Base-by-base conservation (phyloP, 169 alveolate species). In the Nephromyces sp. region DNA sequence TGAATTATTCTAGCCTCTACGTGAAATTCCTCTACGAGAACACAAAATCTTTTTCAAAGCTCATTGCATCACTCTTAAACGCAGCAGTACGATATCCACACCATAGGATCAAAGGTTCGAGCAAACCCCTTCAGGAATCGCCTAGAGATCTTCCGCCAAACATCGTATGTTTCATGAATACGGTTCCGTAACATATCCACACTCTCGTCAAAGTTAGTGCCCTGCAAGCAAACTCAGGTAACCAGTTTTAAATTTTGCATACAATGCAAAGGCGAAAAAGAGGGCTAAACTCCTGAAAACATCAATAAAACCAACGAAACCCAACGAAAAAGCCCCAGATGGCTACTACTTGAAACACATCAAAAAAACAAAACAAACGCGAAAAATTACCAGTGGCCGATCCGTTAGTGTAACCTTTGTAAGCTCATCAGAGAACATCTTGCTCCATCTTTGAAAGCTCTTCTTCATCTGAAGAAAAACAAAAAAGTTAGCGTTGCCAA, bases 321-420 rank as follows among this genome's bases (percentile, higher is more conserved):
- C n/a, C n/a, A n/a, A n/a, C n/a, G n/a, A n/a, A n/a, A n/a, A n/a
- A n/a, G n/a, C n/a, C n/a, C n/a, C n/a, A n/a, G n/a, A n/a, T n/a
- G n/a, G n/a, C n/a, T n/a, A n/a, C n/a, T n/a, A n/a, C n/a, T n/a
- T n/a, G n/a, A n/a, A n/a, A n/a, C n/a, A n/a, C n/a, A n/a, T n/a
- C n/a, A n/a, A n/a, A n/a, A n/a, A n/a, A n/a, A n/a, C n/a, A n/a
- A n/a, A n/a, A n/a, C n/a, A n/a, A n/a, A n/a, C n/a, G n/a, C n/a
- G n/a, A n/a, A 62, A 31, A 1, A 77, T 78, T 28, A 81, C 88
- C 68, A 82, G 62, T n/a, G 88, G 88, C 27, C 88, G 53, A 68
- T 91, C 95, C 24, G 96, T 91, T 29, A 89, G 84, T 2, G 95
- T 91, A 28, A 89, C 90, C 68, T 89, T 86, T 15, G 95, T 89